A percentile compares a stretch with the other conserved stretches of the same genome.
Conservation (phyloP, 2,329 filamentous ascomycete species). For the Grosmannia clavigera region DNA sequence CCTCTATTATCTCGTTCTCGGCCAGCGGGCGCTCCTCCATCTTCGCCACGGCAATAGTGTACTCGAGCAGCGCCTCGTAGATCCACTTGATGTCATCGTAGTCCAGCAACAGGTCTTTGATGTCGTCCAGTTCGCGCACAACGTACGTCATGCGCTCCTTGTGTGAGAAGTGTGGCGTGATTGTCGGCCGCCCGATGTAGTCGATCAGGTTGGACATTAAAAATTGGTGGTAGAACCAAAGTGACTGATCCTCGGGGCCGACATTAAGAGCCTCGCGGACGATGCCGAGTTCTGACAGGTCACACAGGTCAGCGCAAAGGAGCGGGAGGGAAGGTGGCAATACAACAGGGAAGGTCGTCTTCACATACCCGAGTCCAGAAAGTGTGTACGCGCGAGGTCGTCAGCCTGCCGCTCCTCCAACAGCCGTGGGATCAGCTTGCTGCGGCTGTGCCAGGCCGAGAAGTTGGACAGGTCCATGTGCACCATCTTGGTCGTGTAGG, state of each 20-base stretch:
- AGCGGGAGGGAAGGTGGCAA: neutral
- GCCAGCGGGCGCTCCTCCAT: conserved; percentile 32
- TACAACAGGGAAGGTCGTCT: neutral
- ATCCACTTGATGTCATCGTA: conserved; percentile 64
- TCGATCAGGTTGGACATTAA: conserved; percentile 58
- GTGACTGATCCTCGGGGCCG: conserved; percentile 84
- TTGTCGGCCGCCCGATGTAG: conserved; percentile 36
- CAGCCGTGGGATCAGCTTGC: conserved; percentile 66
- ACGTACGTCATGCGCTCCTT: conserved; percentile 55
- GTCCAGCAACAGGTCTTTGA: conserved; percentile 51
- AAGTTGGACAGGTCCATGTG: conserved; percentile 81
- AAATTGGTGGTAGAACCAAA: conserved; percentile 96
- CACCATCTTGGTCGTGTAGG: conserved; percentile 86
- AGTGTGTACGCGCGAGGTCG: conserved; percentile 46
- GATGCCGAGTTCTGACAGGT: conserved; percentile 51
- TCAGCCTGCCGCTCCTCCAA: conserved; percentile 58
- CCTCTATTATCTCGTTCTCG: conserved; percentile 28
- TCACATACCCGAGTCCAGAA: conserved; percentile 56
- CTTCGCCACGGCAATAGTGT: conserved; percentile 47
- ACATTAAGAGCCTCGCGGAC: conserved; percentile 72
- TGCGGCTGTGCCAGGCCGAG: conserved; percentile 89
- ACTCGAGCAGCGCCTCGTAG: conserved; percentile 74
- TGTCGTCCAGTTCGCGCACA: conserved; percentile 56
- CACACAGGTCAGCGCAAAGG: neutral
- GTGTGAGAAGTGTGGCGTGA: conserved; percentile 50